phyloP scores from a whole-genome alignment of 345 rosid species.

The Limnanthes douglasii region DNA sequence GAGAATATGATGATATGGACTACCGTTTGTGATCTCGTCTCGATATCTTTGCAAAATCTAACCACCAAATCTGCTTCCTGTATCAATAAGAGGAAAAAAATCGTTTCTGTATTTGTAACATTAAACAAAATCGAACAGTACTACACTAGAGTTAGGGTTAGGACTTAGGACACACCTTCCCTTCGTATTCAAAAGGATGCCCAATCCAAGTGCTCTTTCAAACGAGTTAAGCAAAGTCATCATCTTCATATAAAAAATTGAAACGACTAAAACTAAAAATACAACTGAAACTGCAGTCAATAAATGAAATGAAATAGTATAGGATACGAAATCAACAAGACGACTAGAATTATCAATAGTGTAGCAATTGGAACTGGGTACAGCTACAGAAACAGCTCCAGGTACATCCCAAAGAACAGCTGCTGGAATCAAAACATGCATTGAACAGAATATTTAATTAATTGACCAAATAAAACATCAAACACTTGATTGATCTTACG shows the following conservation, averaged over 20 bases:
- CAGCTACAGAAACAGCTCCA: slow-evolving; percentile 28
- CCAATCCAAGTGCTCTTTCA: slow-evolving; percentile 71
- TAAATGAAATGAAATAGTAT: slow-evolving; percentile 31
- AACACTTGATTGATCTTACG: too few species aligned
- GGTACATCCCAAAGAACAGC: slow-evolving; percentile 24
- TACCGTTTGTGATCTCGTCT: slow-evolving; percentile 77
- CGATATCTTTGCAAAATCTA: slow-evolving; percentile 89
- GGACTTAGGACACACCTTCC: slow-evolving; percentile 29
- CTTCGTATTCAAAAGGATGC: slow-evolving; percentile 36
- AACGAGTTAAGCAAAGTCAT: slow-evolving; percentile 27
- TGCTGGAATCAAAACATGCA: too few species aligned
- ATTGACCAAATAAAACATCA: too few species aligned
- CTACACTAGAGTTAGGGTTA: neutral
- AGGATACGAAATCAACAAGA: slow-evolving; percentile 94
- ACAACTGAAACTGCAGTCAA: neutral
- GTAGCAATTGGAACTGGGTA: slow-evolving; percentile 67
- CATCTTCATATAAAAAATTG: slow-evolving; percentile 5
- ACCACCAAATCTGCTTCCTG: slow-evolving; percentile 64
- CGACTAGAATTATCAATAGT: slow-evolving; percentile 79
- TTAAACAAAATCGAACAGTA: neutral
- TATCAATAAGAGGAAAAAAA: slow-evolving; percentile 6
- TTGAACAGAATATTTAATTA: too few species aligned
- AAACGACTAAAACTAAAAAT: slow-evolving; percentile 1
- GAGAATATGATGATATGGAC: slow-evolving; percentile 16
- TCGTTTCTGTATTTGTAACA: neutral